Base-by-base conservation (phyloP, 345 rosid species). In the Anacardium occidentale region DNA sequence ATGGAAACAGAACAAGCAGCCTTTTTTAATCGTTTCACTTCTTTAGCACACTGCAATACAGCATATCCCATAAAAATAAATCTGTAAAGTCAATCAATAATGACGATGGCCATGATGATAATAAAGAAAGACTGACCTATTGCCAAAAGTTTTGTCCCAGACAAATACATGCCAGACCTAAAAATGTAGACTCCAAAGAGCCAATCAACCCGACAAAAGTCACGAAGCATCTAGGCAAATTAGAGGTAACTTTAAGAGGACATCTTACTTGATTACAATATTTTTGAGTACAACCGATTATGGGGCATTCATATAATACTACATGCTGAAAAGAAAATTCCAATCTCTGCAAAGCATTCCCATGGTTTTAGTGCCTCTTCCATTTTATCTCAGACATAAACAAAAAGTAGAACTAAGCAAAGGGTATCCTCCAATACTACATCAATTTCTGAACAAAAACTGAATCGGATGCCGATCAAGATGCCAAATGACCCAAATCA, bases 21-120 rank as follows among this genome's bases (percentile, higher is more conserved):
- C 48, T 42, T 70, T 29, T 63, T 42, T 24, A 13, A 60, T 77
- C 62, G 12, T 66, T 60, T 90, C 90, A 79, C 80, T 82, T 88
- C 88, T 85, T 88, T 79, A 91, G 79, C 70, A 84, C 96, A 73
- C 96, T 91, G 90, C 78, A 89, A 73, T 14, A 47, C 32, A 70
- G 71, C 26, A 56, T 37, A 15, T 64, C 37, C 70, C 44, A 54
- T 68, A 18, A 68, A 52, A 65, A 37, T 62, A 64, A 59, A 74
- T 64, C 59, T 64, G 56, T 67, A 60, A 29, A 34, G 42, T 7
- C 51, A 26, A 57, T 14, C 37, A 45, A 58, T 42, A 21, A 45
- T 12, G 7, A 44, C 7, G 2, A 47, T 47, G 51, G 4, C 51
- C 11, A 47, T 8, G 51, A 10, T 14, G 17, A 50, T 14, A 44